Evolutionary conservation across 1,284 basidiomycete genomes (phyloP).

Genomic region (Rhodotorula sp.): DNA sequence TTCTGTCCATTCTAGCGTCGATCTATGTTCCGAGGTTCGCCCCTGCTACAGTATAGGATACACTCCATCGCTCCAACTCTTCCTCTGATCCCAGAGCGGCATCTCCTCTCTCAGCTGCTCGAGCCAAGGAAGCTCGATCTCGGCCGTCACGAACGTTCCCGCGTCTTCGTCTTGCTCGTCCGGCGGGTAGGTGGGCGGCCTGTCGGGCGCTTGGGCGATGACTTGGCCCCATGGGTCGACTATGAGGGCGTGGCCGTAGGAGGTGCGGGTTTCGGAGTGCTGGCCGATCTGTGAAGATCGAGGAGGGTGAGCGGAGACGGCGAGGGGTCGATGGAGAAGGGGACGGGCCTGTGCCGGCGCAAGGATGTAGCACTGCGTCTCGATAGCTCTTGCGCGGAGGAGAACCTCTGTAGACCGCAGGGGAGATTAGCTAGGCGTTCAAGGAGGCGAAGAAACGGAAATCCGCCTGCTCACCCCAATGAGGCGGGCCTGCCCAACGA

Average conservation of each 20-base stretch:
- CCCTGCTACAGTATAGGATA: constrained; percentile 27
- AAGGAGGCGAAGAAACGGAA: too few relatives aligned
- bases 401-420: constrained; percentile 36
- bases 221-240: constrained; percentile 41
- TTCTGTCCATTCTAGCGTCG: background rate
- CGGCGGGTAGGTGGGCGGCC: constrained; percentile 5
- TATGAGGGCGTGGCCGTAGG: constrained; percentile 40
- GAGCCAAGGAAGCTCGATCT: constrained; percentile 39
- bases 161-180: constrained; percentile 16
- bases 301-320: background rate
- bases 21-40: background rate
- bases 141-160: constrained; percentile 30
- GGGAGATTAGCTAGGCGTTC: too few relatives aligned
- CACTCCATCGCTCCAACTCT: constrained; percentile 28
- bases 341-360: constrained; percentile 49
- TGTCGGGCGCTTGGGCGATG: constrained; percentile 35
- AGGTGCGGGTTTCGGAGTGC: constrained; percentile 33
- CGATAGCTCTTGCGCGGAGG: constrained; percentile 50
- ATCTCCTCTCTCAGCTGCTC: constrained; percentile 38
- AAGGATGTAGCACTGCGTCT: constrained; percentile 51
- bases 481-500: constrained; percentile 17
- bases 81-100: constrained; percentile 42
- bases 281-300: constrained; percentile 47
- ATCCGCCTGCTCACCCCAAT: constrained; percentile 38
- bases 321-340: constrained; percentile 2